Conservation (phyloP, 2,329 filamentous ascomycete species). For the Samsoniella hepiali region DNA sequence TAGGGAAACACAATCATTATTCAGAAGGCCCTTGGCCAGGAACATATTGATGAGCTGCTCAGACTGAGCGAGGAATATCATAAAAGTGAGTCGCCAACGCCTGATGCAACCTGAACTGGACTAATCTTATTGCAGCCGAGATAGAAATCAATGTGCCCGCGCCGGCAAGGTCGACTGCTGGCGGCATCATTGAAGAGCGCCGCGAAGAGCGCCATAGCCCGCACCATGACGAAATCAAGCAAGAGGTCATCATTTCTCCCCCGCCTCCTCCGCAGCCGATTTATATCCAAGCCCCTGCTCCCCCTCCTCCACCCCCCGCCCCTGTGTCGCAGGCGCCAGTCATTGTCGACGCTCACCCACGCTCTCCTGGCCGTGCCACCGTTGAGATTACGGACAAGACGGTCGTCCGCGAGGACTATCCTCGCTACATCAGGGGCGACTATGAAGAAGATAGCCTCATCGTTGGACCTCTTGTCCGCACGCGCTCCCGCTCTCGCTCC, state of each 20-base stretch:
- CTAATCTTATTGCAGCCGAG: slow-evolving; percentile 34
- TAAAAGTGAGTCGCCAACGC: slow-evolving; percentile 42
- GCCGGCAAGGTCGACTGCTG: slow-evolving; percentile 41
- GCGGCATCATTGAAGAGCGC: slow-evolving; percentile 48
- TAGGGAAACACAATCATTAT: slow-evolving; percentile 80
- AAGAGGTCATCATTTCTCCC: slow-evolving; percentile 38
- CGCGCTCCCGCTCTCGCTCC: slow-evolving; percentile 41
- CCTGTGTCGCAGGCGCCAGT: slow-evolving; percentile 29
- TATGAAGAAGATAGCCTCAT: slow-evolving; percentile 31
- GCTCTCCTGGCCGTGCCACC: slow-evolving; percentile 26
- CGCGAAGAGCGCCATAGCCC: slow-evolving; percentile 17
- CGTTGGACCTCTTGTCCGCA: slow-evolving; percentile 37
- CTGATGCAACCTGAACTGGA: neutral
- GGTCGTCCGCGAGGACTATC: slow-evolving; percentile 49
- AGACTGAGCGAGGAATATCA: slow-evolving; percentile 76
- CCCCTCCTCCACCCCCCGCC: slow-evolving; percentile 25
- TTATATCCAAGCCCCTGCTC: slow-evolving; percentile 22
- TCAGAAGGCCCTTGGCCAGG: slow-evolving; percentile 78
- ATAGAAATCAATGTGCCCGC: slow-evolving; percentile 40
- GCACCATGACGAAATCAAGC: slow-evolving; percentile 25
- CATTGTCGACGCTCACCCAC: slow-evolving; percentile 33
- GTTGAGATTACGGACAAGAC: slow-evolving; percentile 45
- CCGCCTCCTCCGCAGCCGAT: slow-evolving; percentile 20
- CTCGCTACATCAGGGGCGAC: slow-evolving; percentile 31
- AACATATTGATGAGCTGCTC: slow-evolving; percentile 88